Percentiles rank a stretch among this genome's conserved stretches.
phyloP scores from a whole-genome alignment of 1,139 yeast species.

The Debaryomycetaceae sp. region DNA sequence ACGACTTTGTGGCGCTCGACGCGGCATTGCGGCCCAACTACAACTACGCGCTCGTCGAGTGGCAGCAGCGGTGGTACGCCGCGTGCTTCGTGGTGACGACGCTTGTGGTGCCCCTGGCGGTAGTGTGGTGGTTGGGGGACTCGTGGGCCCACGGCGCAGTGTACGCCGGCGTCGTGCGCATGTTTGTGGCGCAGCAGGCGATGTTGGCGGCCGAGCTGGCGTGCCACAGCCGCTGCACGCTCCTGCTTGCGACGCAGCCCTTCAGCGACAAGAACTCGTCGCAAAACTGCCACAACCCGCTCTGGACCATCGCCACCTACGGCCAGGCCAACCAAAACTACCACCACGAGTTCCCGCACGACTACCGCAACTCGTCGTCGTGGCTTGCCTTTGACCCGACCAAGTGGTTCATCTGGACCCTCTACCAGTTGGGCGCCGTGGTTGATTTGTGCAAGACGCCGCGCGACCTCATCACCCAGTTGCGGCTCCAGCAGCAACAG shows the following conservation, averaged over 20 bases:
- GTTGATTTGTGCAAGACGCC: constrained; percentile 39
- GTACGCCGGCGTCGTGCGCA: constrained; percentile 59
- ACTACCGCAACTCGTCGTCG: constrained; percentile 49
- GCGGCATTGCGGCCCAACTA: constrained; percentile 17
- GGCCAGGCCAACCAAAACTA: constrained; percentile 66
- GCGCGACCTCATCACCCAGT: constrained; percentile 48
- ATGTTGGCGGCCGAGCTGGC: constrained; percentile 54
- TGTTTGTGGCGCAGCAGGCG: constrained; percentile 55
- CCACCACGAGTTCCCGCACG: constrained; percentile 74
- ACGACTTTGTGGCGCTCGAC: constrained; percentile 17
- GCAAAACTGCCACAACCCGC: constrained; percentile 43
- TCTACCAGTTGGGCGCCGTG: constrained; percentile 38
- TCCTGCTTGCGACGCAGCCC: constrained; percentile 48
- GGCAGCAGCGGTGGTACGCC: constrained; percentile 54
- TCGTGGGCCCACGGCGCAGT: constrained; percentile 52
- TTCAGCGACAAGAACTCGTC: constrained; percentile 60
- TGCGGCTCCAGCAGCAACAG: constrained; percentile 63
- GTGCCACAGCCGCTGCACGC: constrained; percentile 50
- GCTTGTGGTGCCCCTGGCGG: constrained; percentile 43
- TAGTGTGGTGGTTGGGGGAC: constrained; percentile 37
- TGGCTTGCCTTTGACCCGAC: constrained; percentile 62
- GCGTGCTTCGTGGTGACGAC: constrained; percentile 38
- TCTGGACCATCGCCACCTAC: constrained; percentile 51
- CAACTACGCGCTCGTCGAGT: constrained; percentile 34
- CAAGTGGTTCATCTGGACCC: constrained; percentile 50